Evolutionary conservation across 805 yeast genomes (phyloP), one percentile per base, ranked within the genome.

Genomic region (Candida nitratophila): DNA sequence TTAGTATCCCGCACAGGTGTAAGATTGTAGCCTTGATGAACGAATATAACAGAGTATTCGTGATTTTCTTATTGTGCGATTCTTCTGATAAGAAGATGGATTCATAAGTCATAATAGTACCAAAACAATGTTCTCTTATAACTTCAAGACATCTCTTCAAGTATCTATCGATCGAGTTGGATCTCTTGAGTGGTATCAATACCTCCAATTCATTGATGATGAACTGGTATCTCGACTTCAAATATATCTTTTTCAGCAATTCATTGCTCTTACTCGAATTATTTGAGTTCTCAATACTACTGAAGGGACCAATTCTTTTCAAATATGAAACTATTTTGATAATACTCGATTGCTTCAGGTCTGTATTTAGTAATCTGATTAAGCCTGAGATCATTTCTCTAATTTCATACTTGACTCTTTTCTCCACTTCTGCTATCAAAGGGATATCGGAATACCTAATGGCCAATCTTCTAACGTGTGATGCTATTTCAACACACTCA

Each of bases 401-500:
- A 43, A 80, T 76, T 51, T 84, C 89, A 11, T 51, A 50, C 41
- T 74, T 76, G 34, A 86, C 73, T 43, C 74, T 78, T 0, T 45
- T 37, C 44, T 74, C 77, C 10, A 79, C 75, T 34, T 69, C 64
- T 17, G 63, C 66, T 31, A 87, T 74, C 1, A 84, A 55, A 1
- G 65, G 60, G 9, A 82, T 63, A 37, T 74, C 73, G 8, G 89
- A 86, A 60, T 83, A 90, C 46, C 95, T 70, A 16, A 81, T 76
- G 0, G 74, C 68, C 21, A 93, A 67, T 44, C 95, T 72, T 49
- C 82, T 74, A 1, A 85, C 79, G 54, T 86, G 80, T 27, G 84
- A 74, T 12, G 89, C 83, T 14, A 91, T 76, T 59, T 91, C 96
- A 31, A 91, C 73, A 10, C 96, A 89, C 55, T 89, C 96, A 30